A percentile compares a stretch with the other conserved stretches of the same genome.
phyloP scores from a whole-genome alignment of 306 rosid species.

The Gleditsia sinensis region DNA sequence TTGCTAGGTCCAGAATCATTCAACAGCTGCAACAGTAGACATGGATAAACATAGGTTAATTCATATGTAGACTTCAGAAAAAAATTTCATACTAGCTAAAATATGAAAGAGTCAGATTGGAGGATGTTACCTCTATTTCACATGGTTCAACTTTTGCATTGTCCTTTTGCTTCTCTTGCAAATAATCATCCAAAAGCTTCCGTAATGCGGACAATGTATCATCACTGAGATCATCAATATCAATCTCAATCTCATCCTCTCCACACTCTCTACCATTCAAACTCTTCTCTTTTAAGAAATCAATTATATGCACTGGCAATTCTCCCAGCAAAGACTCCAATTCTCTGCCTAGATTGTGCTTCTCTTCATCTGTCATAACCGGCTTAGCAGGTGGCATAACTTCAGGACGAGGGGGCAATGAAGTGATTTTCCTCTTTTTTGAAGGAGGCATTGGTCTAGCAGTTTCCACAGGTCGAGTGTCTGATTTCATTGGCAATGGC shows the following conservation, averaged over 20 bases:
- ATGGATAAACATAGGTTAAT: neutral
- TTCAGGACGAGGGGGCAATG: conserved; percentile 52
- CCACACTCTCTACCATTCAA: conserved; percentile 68
- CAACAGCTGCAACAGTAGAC: conserved; percentile 39
- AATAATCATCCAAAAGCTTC: conserved; percentile 70
- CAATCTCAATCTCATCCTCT: conserved; percentile 89
- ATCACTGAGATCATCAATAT: conserved; percentile 75
- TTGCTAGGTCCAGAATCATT: conserved; percentile 71
- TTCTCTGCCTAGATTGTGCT: conserved; percentile 57
- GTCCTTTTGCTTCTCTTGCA: conserved; percentile 58
- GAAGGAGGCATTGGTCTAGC: conserved; percentile 53
- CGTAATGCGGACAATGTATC: conserved; percentile 66
- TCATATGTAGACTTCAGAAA: conserved; percentile 11
- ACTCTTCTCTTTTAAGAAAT: conserved; percentile 77
- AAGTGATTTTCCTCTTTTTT: conserved; percentile 65
- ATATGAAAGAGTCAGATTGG: conserved; percentile 14
- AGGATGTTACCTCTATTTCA: conserved; percentile 71
- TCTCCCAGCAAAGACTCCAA: conserved; percentile 78
- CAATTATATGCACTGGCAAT: conserved; percentile 65
- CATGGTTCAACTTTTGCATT: conserved; percentile 63
- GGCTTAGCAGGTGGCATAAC: conserved; percentile 52
- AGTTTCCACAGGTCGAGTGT: conserved; percentile 41
- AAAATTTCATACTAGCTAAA: conserved; percentile 1
- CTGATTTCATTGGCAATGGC: conserved; percentile 46
- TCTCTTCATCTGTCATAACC: conserved; percentile 71